A percentile compares a stretch with the other conserved stretches of the same genome.
phyloP scores from a whole-genome alignment of 768 basidiomycete genomes.

The Leccinum truebloodii region DNA sequence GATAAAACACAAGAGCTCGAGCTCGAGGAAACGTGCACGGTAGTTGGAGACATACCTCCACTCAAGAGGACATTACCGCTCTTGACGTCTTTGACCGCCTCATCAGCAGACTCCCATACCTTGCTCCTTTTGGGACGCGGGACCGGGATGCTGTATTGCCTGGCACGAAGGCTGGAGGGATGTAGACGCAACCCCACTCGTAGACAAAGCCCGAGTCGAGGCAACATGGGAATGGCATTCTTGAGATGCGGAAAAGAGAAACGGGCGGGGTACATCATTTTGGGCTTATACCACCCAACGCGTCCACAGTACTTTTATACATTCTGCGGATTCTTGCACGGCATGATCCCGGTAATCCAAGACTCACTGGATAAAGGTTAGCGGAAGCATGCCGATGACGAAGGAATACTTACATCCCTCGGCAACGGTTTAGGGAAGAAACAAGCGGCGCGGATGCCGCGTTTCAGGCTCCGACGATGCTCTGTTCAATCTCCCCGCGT shows the following conservation, averaged over 20 bases:
- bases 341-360: neutral
- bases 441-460: too few relatives aligned
- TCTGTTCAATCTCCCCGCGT: too few relatives aligned
- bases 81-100: slow-evolving; percentile 80
- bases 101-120: slow-evolving; percentile 75
- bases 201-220: slow-evolving; percentile 3
- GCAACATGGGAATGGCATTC: slow-evolving; percentile 8
- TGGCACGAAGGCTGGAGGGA: slow-evolving; percentile 4
- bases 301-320: slow-evolving; percentile 16
- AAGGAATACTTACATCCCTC: slow-evolving; percentile 1
- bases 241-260: neutral
- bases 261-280: neutral
- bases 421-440: too few relatives aligned
- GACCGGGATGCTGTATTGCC: slow-evolving; percentile 6
- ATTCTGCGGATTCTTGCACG: neutral
- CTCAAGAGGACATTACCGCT: slow-evolving; percentile 74
- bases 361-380: slow-evolving; percentile 1
- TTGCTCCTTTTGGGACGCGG: slow-evolving; percentile 41
- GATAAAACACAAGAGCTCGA: neutral
- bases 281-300: neutral
- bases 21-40: neutral
- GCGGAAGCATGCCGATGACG: slow-evolving; percentile 1
- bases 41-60: slow-evolving; percentile 60
- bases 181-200: slow-evolving; percentile 8
- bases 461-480: too few relatives aligned